phyloP scores from a whole-genome alignment of 2,329 filamentous ascomycete genomes.

The Colletotrichum sp. region DNA sequence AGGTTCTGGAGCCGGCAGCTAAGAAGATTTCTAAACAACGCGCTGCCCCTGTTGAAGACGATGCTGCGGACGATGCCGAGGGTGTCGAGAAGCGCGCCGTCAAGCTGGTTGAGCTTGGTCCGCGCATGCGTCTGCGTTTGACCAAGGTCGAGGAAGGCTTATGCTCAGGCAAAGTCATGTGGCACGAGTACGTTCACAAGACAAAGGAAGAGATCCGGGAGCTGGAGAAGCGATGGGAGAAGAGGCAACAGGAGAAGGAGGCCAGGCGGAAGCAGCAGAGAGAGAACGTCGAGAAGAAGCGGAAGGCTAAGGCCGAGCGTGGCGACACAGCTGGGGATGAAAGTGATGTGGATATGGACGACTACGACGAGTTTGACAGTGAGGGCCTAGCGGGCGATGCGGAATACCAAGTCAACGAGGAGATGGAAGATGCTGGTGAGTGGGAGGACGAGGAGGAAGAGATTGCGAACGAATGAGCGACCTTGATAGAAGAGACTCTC shows the following conservation, averaged over 20 bases:
- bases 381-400: constrained; percentile 55
- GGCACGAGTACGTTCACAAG: constrained; percentile 96
- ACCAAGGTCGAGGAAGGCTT: constrained; percentile 97
- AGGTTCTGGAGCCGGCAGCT: constrained; percentile 72
- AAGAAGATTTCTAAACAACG: constrained; percentile 61
- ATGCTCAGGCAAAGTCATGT: constrained; percentile 90
- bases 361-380: constrained; percentile 56
- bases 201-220: constrained; percentile 76
- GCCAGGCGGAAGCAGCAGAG: constrained; percentile 81
- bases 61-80: constrained; percentile 52
- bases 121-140: constrained; percentile 85
- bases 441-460: constrained; percentile 58
- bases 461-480: constrained; percentile 32
- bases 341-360: constrained; percentile 44
- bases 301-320: constrained; percentile 53
- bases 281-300: constrained; percentile 90
- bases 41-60: constrained; percentile 49
- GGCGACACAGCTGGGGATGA: constrained; percentile 35
- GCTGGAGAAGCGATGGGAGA: constrained; percentile 83
- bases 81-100: constrained; percentile 85
- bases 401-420: constrained; percentile 53
- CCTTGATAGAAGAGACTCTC: not conserved
- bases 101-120: constrained; percentile 90
- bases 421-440: constrained; percentile 54
- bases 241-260: constrained; percentile 81